Evolutionary conservation across 768 basidiomycete genomes (phyloP).

Genomic region (Clathrus columnatus): DNA sequence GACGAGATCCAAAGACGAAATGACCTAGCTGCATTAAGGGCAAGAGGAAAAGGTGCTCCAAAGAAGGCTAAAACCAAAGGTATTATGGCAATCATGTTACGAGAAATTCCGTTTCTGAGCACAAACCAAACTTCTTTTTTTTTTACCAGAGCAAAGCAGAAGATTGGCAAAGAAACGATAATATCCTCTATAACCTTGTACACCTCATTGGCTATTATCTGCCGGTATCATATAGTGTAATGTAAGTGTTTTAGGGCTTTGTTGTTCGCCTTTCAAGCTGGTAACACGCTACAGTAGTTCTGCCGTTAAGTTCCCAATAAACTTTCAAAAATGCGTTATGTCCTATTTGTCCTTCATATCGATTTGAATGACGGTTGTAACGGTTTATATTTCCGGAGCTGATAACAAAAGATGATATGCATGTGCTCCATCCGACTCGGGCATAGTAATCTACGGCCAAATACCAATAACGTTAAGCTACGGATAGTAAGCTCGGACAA

Average conservation of each 20-base stretch:
- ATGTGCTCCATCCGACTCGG: neutral
- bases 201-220: neutral
- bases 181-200: neutral
- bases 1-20: conserved; percentile 58
- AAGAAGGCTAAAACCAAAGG: conserved; percentile 68
- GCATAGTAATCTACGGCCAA: neutral
- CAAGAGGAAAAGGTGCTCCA: conserved; percentile 76
- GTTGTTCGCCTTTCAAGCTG: neutral
- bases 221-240: neutral
- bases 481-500: neutral
- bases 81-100: conserved; percentile 17
- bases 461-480: neutral
- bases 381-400: neutral
- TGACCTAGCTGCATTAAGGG: conserved; percentile 60
- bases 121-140: too few relatives aligned
- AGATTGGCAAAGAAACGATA: conserved; percentile 7
- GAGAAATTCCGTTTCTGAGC: neutral
- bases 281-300: too few relatives aligned
- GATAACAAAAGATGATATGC: neutral
- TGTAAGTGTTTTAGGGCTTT: neutral
- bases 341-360: neutral
- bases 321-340: too few relatives aligned
- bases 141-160: conserved; percentile 1
- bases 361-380: neutral
- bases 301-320: too few relatives aligned